phyloP scores from a whole-genome alignment of 2,329 filamentous ascomycete genomes.

The Myriangium duriaei region DNA sequence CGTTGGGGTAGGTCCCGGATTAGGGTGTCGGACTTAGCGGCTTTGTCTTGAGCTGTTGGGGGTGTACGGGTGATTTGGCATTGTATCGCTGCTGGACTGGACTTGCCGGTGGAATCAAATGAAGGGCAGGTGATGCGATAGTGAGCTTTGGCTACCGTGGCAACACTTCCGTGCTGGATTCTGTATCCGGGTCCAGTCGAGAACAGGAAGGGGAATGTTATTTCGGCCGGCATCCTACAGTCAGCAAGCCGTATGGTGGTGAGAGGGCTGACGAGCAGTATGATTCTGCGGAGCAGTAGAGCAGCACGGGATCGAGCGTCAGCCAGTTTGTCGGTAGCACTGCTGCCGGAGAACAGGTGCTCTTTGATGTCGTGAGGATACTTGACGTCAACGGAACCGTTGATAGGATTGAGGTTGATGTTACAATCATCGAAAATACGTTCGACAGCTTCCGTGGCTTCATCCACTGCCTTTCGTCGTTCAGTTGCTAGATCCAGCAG shows the following conservation, averaged over 20 bases:
- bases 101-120: neutral
- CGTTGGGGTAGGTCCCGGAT: neutral
- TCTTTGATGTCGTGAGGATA: slow-evolving; percentile 6
- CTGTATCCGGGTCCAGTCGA: neutral
- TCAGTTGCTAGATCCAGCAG: slow-evolving; percentile 48
- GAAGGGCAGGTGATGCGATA: slow-evolving; percentile 1
- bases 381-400: slow-evolving; percentile 17
- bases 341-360: slow-evolving; percentile 1
- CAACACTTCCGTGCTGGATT: slow-evolving; percentile 10
- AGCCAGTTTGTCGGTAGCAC: neutral
- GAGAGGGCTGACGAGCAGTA: slow-evolving; percentile 37
- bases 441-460: slow-evolving; percentile 42
- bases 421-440: slow-evolving; percentile 39
- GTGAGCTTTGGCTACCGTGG: slow-evolving; percentile 2
- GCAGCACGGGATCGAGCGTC: slow-evolving; percentile 21
- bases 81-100: neutral
- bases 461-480: slow-evolving; percentile 34
- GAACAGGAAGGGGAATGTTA: slow-evolving; percentile 29
- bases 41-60: neutral
- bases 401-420: slow-evolving; percentile 31
- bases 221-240: slow-evolving; percentile 28
- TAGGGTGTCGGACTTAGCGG: slow-evolving; percentile 2
- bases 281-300: slow-evolving; percentile 35
- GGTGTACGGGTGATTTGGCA: slow-evolving; percentile 4
- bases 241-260: slow-evolving; percentile 31